Evolutionary conservation across 768 basidiomycete genomes (phyloP), one percentile per base, ranked within the genome.

Genomic region (Termitomyces heimii): DNA sequence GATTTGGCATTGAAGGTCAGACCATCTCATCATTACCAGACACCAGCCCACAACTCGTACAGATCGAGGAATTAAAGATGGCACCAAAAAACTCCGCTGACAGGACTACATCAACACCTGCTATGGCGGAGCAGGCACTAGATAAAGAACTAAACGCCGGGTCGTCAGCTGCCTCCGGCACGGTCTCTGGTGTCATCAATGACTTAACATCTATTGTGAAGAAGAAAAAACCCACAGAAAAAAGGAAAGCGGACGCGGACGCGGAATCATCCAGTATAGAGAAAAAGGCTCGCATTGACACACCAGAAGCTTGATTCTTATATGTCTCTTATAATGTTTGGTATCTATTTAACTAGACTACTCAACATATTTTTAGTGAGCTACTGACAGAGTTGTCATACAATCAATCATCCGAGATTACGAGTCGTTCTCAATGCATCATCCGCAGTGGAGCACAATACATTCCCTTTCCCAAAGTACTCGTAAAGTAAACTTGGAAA

Each of bases 51-150:
- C 31, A 22, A 54, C 20, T 26, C 14, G 13, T 40, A n/a, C 59
- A 94, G 92, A 86, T 98, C 18, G 95, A 97, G 53, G 95, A 98
- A 64, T 77, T 97, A 32, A 95, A 92, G 72, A 83, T 85, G 5
- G 79, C 85, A 5, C 94, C 94, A 0, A 83, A 82, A 49, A 82
- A 91, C 16, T 67, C 75, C 8, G 66, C 76, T 1, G 70, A 66
- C 24, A n/a, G 24, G 16, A 18, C 29, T 18, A 71, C 73, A 34
- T 83, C 84, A 35, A 89, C 88, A 1, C 88, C 88, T 2, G 86
- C 79, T n/a, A 65, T 88, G 56, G 90, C 75, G 20, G 87, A 87
- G 16, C 83, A 79, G 61, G 88, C 82, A 3, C 75, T 93, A 22
- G 90, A 93, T 63, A 74, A 76, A 48, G 90, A 88, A 59, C 76